A percentile compares a stretch with the other conserved stretches of the same genome.
These are phyloP conservation scores for Hypoxylon perforatum DNA, from an alignment of 495 filamentous ascomycete species.

Conservation along the genomic window DNA sequence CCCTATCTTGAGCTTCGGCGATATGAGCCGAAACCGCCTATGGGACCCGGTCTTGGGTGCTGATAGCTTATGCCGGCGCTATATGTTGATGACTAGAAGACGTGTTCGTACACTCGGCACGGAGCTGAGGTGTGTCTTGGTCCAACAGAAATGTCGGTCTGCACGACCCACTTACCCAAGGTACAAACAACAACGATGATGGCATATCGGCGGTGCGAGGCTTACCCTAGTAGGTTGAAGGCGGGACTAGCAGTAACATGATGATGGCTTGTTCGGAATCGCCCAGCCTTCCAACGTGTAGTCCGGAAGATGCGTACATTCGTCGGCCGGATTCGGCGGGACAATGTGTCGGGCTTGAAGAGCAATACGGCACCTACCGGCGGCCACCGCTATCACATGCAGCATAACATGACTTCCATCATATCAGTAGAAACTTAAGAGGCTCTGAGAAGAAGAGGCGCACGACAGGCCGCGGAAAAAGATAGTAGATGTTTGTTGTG, in stretches of 20 bases:
- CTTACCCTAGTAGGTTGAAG: conserved; percentile 25
- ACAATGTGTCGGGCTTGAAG: conserved; percentile 32
- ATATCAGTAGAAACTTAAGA: conserved; percentile 22
- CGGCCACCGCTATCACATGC: conserved; percentile 32
- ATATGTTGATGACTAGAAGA: conserved; percentile 22
- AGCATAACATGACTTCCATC: conserved; percentile 12
- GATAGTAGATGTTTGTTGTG: conserved; percentile 12
- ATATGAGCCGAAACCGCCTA: conserved; percentile 32
- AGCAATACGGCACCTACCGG: conserved; percentile 30
- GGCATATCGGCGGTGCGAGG: conserved; percentile 33
- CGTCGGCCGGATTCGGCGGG: conserved; percentile 29
- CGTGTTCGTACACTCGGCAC: conserved; percentile 29
- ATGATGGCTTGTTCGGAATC: conserved; percentile 17
- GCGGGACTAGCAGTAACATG: conserved; percentile 17
- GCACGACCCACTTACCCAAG: conserved; percentile 31
- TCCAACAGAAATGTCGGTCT: conserved; percentile 44
- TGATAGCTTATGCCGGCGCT: conserved; percentile 31
- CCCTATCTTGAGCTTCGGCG: conserved; percentile 35
- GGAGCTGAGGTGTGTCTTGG: conserved; percentile 27
- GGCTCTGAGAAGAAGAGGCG: conserved; percentile 18
- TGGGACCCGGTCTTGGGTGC: conserved; percentile 15
- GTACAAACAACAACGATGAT: conserved; percentile 25
- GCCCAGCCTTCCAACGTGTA: conserved; percentile 17
- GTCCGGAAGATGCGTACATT: conserved; percentile 26
- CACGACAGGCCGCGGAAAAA: conserved; percentile 11